These are phyloP conservation scores for Rhodosporidiobolus odoratus DNA, from an alignment of 768 basidiomycete genomes.

Conservation along the genomic window DNA sequence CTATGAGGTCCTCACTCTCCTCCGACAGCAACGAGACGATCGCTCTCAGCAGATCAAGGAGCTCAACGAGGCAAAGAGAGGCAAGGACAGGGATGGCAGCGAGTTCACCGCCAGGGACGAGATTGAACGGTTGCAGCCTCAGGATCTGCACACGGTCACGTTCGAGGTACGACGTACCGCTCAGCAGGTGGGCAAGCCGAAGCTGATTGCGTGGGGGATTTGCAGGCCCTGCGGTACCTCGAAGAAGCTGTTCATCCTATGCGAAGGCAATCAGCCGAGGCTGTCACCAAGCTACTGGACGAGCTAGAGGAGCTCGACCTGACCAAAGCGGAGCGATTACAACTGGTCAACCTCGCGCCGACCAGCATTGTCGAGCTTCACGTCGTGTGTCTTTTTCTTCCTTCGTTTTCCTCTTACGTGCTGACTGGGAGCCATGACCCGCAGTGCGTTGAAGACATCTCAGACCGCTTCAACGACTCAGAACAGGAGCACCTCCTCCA, in stretches of 20 bases:
- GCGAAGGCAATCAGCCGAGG: constrained; percentile 58
- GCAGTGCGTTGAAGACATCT: constrained; percentile 89
- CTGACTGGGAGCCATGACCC: not conserved
- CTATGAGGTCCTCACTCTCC: constrained; percentile 71
- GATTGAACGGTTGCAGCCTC: constrained; percentile 29
- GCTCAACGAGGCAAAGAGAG: not conserved
- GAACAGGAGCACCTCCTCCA: constrained; percentile 49
- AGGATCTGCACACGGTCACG: constrained; percentile 35
- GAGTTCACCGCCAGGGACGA: constrained; percentile 25
- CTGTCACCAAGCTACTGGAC: constrained; percentile 63
- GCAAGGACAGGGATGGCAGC: constrained; percentile 2
- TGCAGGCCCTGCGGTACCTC: constrained; percentile 78
- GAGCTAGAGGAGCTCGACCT: constrained; percentile 63
- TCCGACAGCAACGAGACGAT: constrained; percentile 54
- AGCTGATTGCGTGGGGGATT: not conserved
- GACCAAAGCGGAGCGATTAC: constrained; percentile 87
- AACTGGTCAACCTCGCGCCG: constrained; percentile 84
- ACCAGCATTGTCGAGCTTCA: constrained; percentile 78
- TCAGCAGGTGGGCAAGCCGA: not conserved
- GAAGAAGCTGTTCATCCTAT: constrained; percentile 69
- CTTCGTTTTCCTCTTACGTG: not conserved
- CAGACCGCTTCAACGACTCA: constrained; percentile 69
- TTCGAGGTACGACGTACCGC: constrained; percentile 21
- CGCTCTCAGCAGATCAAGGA: constrained; percentile 15
- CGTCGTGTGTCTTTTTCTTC: constrained; percentile 58